These are phyloP conservation scores for Wickerhamomyces ciferrii DNA, from an alignment of 805 yeast species.

Conservation along the genomic window DNA sequence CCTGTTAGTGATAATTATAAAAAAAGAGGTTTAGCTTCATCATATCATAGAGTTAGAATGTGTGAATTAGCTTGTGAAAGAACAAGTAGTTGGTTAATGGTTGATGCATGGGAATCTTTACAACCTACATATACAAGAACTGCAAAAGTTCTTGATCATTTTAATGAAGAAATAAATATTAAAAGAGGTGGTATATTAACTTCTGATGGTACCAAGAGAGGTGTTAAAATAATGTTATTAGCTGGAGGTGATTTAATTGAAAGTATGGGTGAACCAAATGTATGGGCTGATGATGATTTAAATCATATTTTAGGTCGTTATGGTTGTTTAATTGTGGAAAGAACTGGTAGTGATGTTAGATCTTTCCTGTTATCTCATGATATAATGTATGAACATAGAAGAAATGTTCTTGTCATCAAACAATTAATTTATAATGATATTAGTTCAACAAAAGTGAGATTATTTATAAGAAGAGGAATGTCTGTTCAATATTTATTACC, in stretches of 20 bases:
- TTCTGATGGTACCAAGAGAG: constrained; percentile 56
- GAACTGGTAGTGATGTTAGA: constrained; percentile 95
- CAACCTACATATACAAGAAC: constrained; percentile 91
- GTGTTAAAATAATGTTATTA: constrained; percentile 89
- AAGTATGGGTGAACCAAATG: constrained; percentile 99
- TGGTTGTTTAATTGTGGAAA: constrained; percentile 94
- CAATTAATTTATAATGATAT: constrained; percentile 96
- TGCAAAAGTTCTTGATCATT: constrained; percentile 92
- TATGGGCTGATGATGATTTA: constrained; percentile 95
- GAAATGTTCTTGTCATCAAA: constrained; percentile 89
- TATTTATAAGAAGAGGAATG: constrained; percentile 93
- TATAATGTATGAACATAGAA: constrained; percentile 93
- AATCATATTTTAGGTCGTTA: constrained; percentile 94
- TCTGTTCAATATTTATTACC: constrained; percentile 93
- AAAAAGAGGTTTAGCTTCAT: constrained; percentile 87
- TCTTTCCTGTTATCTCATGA: constrained; percentile 90
- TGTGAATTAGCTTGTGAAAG: constrained; percentile 97
- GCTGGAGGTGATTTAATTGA: constrained; percentile 99
- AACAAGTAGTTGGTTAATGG: constrained; percentile 97
- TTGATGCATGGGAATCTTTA: constrained; percentile 97
- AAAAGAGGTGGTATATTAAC: constrained; percentile 79
- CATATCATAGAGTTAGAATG: constrained; percentile 92
- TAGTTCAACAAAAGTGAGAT: constrained; percentile 87
- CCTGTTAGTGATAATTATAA: constrained; percentile 92
- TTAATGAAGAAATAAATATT: constrained; percentile 90